Conservation (phyloP, 2,329 filamentous ascomycete genomes). For the Ophiostoma australiae region DNA sequence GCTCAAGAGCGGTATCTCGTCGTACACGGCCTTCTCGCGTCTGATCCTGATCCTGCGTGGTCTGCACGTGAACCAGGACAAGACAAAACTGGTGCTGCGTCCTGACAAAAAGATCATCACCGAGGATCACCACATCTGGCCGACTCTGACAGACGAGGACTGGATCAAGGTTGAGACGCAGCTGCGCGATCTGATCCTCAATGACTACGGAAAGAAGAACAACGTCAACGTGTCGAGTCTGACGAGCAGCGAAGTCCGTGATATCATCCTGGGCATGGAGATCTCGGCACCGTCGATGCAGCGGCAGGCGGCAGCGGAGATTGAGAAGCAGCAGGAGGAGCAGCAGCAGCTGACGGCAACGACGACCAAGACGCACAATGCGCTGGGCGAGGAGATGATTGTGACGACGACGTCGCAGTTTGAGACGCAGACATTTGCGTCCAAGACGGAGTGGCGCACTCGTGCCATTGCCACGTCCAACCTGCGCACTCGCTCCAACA, state of each 20-base stretch:
- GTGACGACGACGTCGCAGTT: slow-evolving; percentile 97
- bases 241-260: slow-evolving; percentile 93
- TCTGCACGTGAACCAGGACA: slow-evolving; percentile 95
- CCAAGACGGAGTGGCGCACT: slow-evolving; percentile 98
- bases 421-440: slow-evolving; percentile 95
- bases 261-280: slow-evolving; percentile 99
- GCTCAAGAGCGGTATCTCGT: slow-evolving; percentile 89
- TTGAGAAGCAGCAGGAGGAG: slow-evolving; percentile 98
- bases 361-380: slow-evolving; percentile 96
- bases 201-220: slow-evolving; percentile 99
- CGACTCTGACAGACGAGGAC: slow-evolving; percentile 85
- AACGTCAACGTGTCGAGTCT: slow-evolving; percentile 97
- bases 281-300: slow-evolving; percentile 98
- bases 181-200: slow-evolving; percentile 88
- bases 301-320: slow-evolving; percentile 94
- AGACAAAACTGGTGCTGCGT: slow-evolving; percentile 90
- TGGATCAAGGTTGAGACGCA: slow-evolving; percentile 99
- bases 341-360: slow-evolving; percentile 94
- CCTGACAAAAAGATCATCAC: slow-evolving; percentile 98
- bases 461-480: slow-evolving; percentile 95
- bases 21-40: slow-evolving; percentile 96
- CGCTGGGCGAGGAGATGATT: slow-evolving; percentile 94
- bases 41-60: slow-evolving; percentile 89
- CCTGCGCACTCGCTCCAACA: slow-evolving; percentile 86
- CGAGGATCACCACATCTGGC: slow-evolving; percentile 98